phyloP scores from a whole-genome alignment of 164 flowering plant species.

The Pachysandra terminalis region DNA sequence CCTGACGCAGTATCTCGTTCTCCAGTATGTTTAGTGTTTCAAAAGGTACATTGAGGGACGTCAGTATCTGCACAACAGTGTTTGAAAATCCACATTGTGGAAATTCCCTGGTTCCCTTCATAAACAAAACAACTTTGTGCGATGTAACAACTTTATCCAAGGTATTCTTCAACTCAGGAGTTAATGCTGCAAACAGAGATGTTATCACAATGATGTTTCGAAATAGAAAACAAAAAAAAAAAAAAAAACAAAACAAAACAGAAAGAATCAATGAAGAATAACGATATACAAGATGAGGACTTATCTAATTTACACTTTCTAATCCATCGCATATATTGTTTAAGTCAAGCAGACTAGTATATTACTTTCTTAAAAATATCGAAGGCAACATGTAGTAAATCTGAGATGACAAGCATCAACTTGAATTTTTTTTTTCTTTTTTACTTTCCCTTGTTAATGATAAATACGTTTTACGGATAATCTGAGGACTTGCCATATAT shows the following conservation, averaged over 20 bases:
- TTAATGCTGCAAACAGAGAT: conserved; percentile 37
- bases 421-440: too few species aligned
- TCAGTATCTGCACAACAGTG: conserved; percentile 83
- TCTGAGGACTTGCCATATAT: too few species aligned
- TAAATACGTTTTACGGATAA: too few species aligned
- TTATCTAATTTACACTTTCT: neutral
- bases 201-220: neutral
- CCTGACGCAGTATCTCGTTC: conserved; percentile 81
- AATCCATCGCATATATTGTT: neutral
- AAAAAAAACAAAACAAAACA: too few species aligned
- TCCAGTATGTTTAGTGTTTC: conserved; percentile 83
- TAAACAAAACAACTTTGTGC: conserved; percentile 75
- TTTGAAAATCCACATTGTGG: conserved; percentile 95
- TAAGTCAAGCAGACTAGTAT: neutral
- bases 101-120: conserved; percentile 90
- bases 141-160: conserved; percentile 76
- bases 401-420: too few species aligned
- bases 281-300: neutral
- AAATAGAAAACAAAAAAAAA: neutral
- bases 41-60: conserved; percentile 69
- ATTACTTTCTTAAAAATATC: neutral
- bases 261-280: neutral
- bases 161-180: conserved; percentile 67
- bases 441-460: too few species aligned
- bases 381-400: neutral